Evolutionary conservation across 2,329 filamentous ascomycete species (phyloP), one percentile per base, ranked within the genome.

Genomic region (Seiridium cupressi): DNA sequence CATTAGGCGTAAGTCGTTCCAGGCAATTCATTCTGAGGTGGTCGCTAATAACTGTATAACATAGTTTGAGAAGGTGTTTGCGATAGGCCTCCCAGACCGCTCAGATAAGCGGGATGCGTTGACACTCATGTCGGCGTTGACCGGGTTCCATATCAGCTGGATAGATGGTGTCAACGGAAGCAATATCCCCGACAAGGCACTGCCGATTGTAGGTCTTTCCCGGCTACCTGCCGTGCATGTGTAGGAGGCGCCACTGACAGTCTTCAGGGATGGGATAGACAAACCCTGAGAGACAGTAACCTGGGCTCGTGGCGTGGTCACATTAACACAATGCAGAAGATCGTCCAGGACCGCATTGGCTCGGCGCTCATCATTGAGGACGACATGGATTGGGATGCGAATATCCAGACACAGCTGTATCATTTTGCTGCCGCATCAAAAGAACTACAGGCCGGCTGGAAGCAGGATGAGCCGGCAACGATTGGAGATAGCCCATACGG

Each of bases 61-160:
- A 69, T 38, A 57, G 59, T 79, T 79, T 60, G 66, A 79, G 51
- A 74, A 76, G 51, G 69, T 81, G 36, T 78, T 78, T 60, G 75
- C 76, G 18, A 72, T 82, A 51, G 73, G 75, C 4, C 66, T 82
- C 11, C 74, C 76, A 5, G 71, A 74, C 35, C 70, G 80, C 35
- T 74, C 75, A 2, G 80, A 82, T 63, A 79, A 79, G 60, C 73
- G 75, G 48, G 80, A 82, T 70, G 74, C 72, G 2, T 68, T 82
- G 10, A 67, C 73, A 0, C 64, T 82, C 7, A 70, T 74, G 4
- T 71, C 76, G 31, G 70, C 73, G 1, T 54, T 79, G 18, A 72
- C 73, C 1, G 73, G 72, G 0, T 71, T 81, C 59, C 67, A 74
- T 2, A 60, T 79, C 0, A 72, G 78, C 4, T 79, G 73, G 65